Conservation (phyloP, 345 rosid genomes). For the Erysimum cheiranthoides region DNA sequence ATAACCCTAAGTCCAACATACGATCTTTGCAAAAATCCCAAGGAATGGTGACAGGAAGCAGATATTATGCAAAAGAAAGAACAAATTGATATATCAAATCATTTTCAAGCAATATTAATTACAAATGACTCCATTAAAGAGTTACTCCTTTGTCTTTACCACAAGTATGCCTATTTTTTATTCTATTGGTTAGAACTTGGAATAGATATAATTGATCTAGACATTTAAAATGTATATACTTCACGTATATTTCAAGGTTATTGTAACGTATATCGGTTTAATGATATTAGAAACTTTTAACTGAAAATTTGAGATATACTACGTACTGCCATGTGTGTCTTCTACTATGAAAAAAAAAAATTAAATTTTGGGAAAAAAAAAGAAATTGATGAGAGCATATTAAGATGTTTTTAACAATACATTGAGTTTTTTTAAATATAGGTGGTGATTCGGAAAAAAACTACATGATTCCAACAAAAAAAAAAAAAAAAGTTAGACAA, state of each 20-base stretch:
- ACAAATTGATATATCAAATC: neutral
- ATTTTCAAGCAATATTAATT: conserved; percentile 1
- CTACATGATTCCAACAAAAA: too few species aligned
- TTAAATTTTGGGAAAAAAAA: neutral
- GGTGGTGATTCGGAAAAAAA: too few species aligned
- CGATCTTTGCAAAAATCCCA: conserved; percentile 31
- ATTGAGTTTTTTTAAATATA: too few species aligned
- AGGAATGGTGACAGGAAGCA: conserved; percentile 29
- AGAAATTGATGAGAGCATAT: neutral
- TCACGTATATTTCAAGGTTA: conserved; percentile 20
- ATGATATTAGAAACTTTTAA: neutral
- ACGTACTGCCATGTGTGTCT: neutral
- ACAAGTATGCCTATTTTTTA: neutral
- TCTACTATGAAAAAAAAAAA: neutral
- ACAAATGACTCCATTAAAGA: conserved; percentile 9
- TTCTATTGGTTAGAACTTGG: neutral
- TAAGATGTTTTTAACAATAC: neutral
- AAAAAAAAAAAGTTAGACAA: too few species aligned
- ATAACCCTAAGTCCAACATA: neutral
- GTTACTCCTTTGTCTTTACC: conserved; percentile 22
- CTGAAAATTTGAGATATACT: neutral
- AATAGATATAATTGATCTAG: neutral
- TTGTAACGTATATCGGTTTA: neutral
- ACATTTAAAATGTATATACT: neutral
- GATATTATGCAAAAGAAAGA: conserved; percentile 19